These are phyloP conservation scores for Arachis monticola DNA, from an alignment of 331 rosid species.

Conservation along the genomic window DNA sequence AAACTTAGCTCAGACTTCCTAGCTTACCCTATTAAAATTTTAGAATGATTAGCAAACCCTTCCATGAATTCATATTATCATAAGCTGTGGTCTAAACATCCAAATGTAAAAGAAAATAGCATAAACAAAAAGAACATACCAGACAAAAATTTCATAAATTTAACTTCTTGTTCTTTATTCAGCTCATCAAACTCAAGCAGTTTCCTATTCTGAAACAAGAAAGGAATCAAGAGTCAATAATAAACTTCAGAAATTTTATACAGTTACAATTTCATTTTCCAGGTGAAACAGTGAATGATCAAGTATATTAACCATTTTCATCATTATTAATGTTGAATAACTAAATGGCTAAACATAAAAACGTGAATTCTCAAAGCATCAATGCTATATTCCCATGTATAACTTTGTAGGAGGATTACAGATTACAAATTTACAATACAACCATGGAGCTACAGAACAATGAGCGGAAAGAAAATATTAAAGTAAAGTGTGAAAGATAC, in stretches of 20 bases:
- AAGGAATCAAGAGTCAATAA: slow-evolving; percentile 6
- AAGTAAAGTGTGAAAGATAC: background rate
- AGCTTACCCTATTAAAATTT: background rate
- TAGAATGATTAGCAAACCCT: slow-evolving; percentile 4
- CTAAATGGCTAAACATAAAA: background rate
- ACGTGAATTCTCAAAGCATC: background rate
- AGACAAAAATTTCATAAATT: slow-evolving; percentile 60
- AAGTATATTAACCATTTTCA: background rate
- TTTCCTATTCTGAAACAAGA: slow-evolving; percentile 55
- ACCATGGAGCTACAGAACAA: background rate
- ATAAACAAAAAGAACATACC: slow-evolving; percentile 54
- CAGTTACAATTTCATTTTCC: slow-evolving; percentile 3
- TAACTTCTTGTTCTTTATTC: slow-evolving; percentile 70
- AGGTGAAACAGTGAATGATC: slow-evolving; percentile 15
- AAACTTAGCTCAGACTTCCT: no score
- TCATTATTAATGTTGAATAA: background rate
- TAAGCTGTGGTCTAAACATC: slow-evolving; percentile 21
- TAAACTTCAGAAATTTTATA: background rate
- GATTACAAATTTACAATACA: background rate
- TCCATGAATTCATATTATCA: slow-evolving; percentile 3
- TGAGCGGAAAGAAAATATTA: background rate
- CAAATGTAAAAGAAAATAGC: background rate
- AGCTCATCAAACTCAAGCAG: slow-evolving; percentile 61
- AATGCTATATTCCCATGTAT: background rate
- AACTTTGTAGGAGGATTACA: background rate